Conservation (phyloP, 2,329 filamentous ascomycete genomes). For the Podosphaera fusca region DNA sequence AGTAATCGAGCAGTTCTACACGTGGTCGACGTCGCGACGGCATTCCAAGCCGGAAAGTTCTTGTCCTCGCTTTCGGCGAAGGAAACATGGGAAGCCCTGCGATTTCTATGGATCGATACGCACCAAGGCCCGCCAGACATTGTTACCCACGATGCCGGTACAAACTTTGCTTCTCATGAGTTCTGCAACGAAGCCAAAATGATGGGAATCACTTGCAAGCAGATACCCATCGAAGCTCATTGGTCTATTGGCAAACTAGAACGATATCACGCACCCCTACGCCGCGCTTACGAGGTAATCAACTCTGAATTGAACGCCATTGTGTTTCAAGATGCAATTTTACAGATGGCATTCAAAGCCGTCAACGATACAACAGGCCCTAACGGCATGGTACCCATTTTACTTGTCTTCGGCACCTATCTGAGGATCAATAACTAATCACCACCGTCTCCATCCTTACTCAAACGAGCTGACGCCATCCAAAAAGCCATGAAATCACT, state of each 20-base stretch:
- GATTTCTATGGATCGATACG: no score
- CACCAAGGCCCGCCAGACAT: conserved; percentile 1
- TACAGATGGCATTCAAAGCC: conserved; percentile 1
- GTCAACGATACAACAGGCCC: neutral
- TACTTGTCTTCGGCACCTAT: conserved; percentile 1
- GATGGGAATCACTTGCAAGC: neutral
- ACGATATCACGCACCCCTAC: neutral
- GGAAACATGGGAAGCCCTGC: no score
- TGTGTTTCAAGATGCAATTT: neutral
- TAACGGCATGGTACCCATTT: neutral
- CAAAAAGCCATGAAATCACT: no score
- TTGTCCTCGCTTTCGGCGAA: no score
- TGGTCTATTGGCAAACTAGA: conserved; percentile 1
- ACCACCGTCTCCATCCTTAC: neutral
- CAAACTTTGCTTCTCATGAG: conserved; percentile 3
- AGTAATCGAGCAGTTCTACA: neutral
- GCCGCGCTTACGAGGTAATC: neutral
- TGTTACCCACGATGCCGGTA: neutral
- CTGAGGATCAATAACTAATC: neutral
- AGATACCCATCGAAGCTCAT: conserved; percentile 1
- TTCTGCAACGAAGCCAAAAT: neutral
- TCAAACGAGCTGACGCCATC: conserved; percentile 2
- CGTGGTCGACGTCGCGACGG: neutral
- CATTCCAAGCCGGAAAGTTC: no score
- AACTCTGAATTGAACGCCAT: neutral